Evolutionary conservation across 164 flowering plant genomes (phyloP).

Genomic region (Tetracentron sinense): DNA sequence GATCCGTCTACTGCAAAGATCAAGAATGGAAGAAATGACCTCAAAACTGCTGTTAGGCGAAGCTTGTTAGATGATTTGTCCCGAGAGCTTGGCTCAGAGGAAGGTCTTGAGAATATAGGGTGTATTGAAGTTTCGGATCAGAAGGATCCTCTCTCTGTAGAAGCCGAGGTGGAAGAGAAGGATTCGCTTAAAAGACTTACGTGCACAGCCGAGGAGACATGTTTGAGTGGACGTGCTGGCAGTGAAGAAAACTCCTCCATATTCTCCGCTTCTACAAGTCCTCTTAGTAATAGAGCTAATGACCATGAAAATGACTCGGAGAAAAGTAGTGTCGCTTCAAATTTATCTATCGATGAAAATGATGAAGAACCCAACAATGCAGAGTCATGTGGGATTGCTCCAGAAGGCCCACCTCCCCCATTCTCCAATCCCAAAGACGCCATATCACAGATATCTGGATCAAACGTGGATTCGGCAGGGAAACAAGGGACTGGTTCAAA

Average conservation of each 20-base stretch:
- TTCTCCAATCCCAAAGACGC: slow-evolving; percentile 33
- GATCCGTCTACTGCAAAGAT: slow-evolving; percentile 49
- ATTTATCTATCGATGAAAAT: slow-evolving; percentile 40
- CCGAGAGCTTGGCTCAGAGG: slow-evolving; percentile 51
- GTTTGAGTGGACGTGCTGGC: slow-evolving; percentile 32
- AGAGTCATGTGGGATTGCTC: slow-evolving; percentile 20
- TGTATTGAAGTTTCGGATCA: slow-evolving; percentile 17
- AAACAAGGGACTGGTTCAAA: slow-evolving; percentile 31
- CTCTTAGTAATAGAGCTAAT: slow-evolving; percentile 35
- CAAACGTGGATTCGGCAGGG: slow-evolving; percentile 18
- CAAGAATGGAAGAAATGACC: slow-evolving; percentile 23
- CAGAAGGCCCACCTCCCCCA: slow-evolving; percentile 34
- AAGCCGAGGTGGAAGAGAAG: slow-evolving; percentile 20
- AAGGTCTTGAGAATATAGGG: slow-evolving; percentile 30
- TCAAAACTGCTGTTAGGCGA: slow-evolving; percentile 51
- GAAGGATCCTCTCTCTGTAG: slow-evolving; percentile 19
- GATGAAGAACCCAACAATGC: slow-evolving; percentile 29
- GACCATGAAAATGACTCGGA: slow-evolving; percentile 57
- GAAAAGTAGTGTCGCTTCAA: slow-evolving; percentile 67
- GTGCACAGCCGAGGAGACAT: slow-evolving; percentile 27
- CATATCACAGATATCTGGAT: slow-evolving; percentile 15
- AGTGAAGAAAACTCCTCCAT: slow-evolving; percentile 59
- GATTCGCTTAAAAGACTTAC: slow-evolving; percentile 6
- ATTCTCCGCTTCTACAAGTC: slow-evolving; percentile 58
- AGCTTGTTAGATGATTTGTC: slow-evolving; percentile 74